Percentiles rank a stretch among this genome's conserved stretches.
These are phyloP conservation scores for Triticum monococcum DNA, from an alignment of 176 grass and related monocot genomes.

Conservation along the genomic window DNA sequence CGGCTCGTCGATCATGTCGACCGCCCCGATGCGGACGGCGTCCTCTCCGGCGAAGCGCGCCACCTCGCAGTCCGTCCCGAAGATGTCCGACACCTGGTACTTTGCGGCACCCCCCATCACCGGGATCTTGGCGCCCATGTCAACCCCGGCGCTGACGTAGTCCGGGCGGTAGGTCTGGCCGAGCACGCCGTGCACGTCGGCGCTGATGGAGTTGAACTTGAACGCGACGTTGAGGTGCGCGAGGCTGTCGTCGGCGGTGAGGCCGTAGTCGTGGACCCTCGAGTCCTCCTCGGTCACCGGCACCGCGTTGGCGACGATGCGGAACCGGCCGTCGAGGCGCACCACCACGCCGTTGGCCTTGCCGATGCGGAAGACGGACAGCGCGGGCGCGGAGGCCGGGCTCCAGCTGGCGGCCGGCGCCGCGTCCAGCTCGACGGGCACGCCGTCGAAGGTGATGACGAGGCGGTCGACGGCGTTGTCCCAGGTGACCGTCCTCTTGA, in stretches of 20 bases:
- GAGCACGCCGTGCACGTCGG: constrained; percentile 57
- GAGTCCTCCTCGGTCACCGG: constrained; percentile 60
- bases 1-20: constrained; percentile 16
- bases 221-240: constrained; percentile 60
- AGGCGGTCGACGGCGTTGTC: constrained; percentile 45
- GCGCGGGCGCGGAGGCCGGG: constrained; percentile 15
- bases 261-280: constrained; percentile 37
- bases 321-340: constrained; percentile 47
- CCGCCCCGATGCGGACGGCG: too few relatives aligned
- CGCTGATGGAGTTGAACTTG: constrained; percentile 50
- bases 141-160: constrained; percentile 43
- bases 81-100: constrained; percentile 41
- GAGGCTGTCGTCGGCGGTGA: constrained; percentile 42
- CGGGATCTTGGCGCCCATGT: constrained; percentile 44
- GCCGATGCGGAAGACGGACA: constrained; percentile 38
- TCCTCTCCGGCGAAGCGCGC: constrained; percentile 33
- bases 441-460: constrained; percentile 47
- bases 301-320: constrained; percentile 42
- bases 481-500: constrained; percentile 31
- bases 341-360: constrained; percentile 51
- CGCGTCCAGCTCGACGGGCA: constrained; percentile 21
- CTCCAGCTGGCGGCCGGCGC: constrained; percentile 34
- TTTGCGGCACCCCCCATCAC: constrained; percentile 42
- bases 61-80: constrained; percentile 48
- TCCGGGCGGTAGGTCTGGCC: constrained; percentile 45